Base-by-base conservation (phyloP, 371 early-diverging fungal genomes). In the Mortierella sp. region DNA sequence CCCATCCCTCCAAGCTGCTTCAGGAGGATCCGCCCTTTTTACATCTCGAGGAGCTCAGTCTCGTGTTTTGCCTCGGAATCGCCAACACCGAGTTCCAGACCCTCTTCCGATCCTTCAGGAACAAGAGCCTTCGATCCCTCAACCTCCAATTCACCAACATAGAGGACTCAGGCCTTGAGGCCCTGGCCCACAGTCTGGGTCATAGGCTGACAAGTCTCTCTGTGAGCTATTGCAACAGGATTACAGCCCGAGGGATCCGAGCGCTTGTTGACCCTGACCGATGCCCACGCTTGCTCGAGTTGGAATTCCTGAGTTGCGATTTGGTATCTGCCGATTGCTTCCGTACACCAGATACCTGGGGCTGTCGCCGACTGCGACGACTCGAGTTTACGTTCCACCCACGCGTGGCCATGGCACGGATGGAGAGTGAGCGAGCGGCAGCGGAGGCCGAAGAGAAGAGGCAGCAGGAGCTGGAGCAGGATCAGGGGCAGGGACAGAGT, bases 111-210 rank as follows among this genome's bases (percentile, higher is more conserved):
- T 78, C 69, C 1, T 73, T 85, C 50, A 71, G 55, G 6, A 70
- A 73, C 43, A 75, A 76, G 67, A 71, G 59, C 28, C 76, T 85
- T 4, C 71, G 79, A 21, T 69, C 79, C 6, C 61, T 85, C 37
- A 76, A 85, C 57, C 86, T 85, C 13, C 81, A 85, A 34, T 85
- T 81, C 59, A 85, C 86, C n/a, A 81, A 76, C 75, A 79, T 85
- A 13, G 79, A 85, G 76, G 86, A 85, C 46, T 76, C 86, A 9
- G 86, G 76, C 31, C 71, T 85, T 1, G 81, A 81, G 24, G 64
- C 79, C 10, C 40, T 85, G 3, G 86, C 82, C 37, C 21, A 34
- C 37, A 34, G 34, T 64, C 21, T 64, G 64, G 64, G 64, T 19
- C 37, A 64, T 21, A 64, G 64, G 37, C 24, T 85, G 50, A 78